These are phyloP conservation scores for Sungouiella thailandica DNA, from an alignment of 805 yeast genomes.

Conservation along the genomic window DNA sequence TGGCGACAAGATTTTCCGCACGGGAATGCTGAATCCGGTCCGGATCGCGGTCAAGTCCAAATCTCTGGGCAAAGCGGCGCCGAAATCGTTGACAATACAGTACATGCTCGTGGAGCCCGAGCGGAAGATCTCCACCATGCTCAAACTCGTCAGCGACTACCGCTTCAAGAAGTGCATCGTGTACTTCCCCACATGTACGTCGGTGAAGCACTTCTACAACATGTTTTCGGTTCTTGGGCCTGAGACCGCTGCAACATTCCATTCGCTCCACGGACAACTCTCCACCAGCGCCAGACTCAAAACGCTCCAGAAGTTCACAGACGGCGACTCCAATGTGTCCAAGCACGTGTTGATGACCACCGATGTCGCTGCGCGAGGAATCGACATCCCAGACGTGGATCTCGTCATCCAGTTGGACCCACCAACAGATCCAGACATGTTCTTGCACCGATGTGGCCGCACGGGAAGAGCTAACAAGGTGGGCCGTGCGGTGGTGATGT, in stretches of 20 bases:
- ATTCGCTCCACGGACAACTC: slow-evolving; percentile 87
- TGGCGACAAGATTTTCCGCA: slow-evolving; percentile 68
- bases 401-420: slow-evolving; percentile 92
- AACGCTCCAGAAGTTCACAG: slow-evolving; percentile 60
- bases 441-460: slow-evolving; percentile 91
- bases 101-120: slow-evolving; percentile 59
- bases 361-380: slow-evolving; percentile 97
- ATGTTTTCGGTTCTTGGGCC: slow-evolving; percentile 40
- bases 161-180: slow-evolving; percentile 78
- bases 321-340: slow-evolving; percentile 31
- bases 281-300: slow-evolving; percentile 74
- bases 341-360: slow-evolving; percentile 79
- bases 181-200: slow-evolving; percentile 85
- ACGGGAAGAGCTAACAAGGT: slow-evolving; percentile 87
- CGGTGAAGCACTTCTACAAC: slow-evolving; percentile 72
- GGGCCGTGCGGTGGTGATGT: slow-evolving; percentile 74
- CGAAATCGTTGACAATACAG: slow-evolving; percentile 57
- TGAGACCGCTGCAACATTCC: slow-evolving; percentile 37
- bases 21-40: slow-evolving; percentile 93
- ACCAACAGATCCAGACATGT: slow-evolving; percentile 88
- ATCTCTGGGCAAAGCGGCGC: slow-evolving; percentile 38
- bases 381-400: slow-evolving; percentile 93
- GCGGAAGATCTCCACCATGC: slow-evolving; percentile 53
- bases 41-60: slow-evolving; percentile 69
- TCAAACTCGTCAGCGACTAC: slow-evolving; percentile 48